Evolutionary conservation across 1,284 basidiomycete species (phyloP), one percentile per base, ranked within the genome.

Genomic region (Ceratobasidium sp.): DNA sequence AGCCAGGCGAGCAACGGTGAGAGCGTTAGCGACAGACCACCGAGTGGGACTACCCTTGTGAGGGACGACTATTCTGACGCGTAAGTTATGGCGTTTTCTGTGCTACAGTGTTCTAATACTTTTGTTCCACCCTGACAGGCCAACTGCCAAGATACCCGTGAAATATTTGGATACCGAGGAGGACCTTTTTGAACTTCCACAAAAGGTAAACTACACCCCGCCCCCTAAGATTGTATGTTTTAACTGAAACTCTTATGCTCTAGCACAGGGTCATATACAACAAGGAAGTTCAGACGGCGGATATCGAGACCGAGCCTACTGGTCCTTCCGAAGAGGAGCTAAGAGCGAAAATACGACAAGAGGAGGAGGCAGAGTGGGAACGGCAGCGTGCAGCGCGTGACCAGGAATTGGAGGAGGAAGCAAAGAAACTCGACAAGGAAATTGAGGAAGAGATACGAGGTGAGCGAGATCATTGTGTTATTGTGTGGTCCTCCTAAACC

Each of bases 221-320:
- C 4, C n/a, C 22, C 24, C 56, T n/a, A 5, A 31, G 24, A 3
- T n/a, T 41, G 29, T 24, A 22, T 34, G 29, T 16, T 29, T 56
- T 34, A 66, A 79, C 58, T 71, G 54, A 5, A 69, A 75, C 31
- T n/a, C 16, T 54, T 34, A 66, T 19, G 56, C 72, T 64, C 41
- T 78, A 93, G 90, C 92, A 94, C 82, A 88, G 90, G n/a, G 91
- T 97, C 29, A 91, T 93, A 63, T 98, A 98, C 80, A 96, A 96
- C 78, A 98, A 97, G 82, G 92, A 95, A 78, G 92, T 97, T 1
- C 96, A 98, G 81, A 98, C 95, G 0, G 86, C 90, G 37, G 85
- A 88, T n/a, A 79, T 89, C 4, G 89, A 90, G 74, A 84, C 83
- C 39, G 87, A 83, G 78, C 81, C 54, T 77, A 85, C 37, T 76